Base-by-base conservation (phyloP, 805 yeast genomes). In the Helenozyma baotianmanensis region DNA sequence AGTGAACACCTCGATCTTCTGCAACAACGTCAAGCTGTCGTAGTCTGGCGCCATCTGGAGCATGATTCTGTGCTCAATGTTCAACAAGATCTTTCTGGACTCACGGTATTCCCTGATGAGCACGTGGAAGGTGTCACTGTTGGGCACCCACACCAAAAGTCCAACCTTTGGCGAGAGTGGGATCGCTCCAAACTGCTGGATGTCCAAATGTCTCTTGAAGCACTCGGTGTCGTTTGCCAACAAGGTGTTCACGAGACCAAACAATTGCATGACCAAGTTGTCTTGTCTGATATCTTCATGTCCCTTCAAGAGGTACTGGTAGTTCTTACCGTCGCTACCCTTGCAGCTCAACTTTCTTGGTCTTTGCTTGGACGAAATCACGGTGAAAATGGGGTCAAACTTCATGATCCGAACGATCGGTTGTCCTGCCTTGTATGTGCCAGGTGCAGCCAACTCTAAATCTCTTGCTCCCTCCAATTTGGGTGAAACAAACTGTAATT, bases 281-380 rank as follows among this genome's bases (percentile, higher is more conserved):
- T 92, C 99, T 56, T 92, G 99, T 52, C 99, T 76, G 33, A 92
- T 86, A 68, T 92, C 99, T 62, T 92, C 99, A 53, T 92, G 97
- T 1, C 97, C 98, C 60, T 92, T 92, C 51, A 92, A 68, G 2
- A 71, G 62, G 58, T 78, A 94, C 48, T 76, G 83, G 54, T 94
- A 88, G 24, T 82, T 85, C 50, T 83, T 85, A 39, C 98, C 98
- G 58, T 92, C 96, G 48, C 85, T 82, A 9, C 97, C 98, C 40
- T 72, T 69, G 30, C 87, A 75, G 11, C 80, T 74, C 39, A 87
- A 58, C 48, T 84, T 78, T 53, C 99, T 77, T 6, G 99, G 99
- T 50, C 97, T 76, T 60, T 94, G 99, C 53, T 92, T 92, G 1
- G 97, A 89, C 0, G 95, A 79, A 38, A 92, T 89, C 9, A 92